Base-by-base conservation (phyloP, 805 yeast species). In the Spathaspora passalidarum region DNA sequence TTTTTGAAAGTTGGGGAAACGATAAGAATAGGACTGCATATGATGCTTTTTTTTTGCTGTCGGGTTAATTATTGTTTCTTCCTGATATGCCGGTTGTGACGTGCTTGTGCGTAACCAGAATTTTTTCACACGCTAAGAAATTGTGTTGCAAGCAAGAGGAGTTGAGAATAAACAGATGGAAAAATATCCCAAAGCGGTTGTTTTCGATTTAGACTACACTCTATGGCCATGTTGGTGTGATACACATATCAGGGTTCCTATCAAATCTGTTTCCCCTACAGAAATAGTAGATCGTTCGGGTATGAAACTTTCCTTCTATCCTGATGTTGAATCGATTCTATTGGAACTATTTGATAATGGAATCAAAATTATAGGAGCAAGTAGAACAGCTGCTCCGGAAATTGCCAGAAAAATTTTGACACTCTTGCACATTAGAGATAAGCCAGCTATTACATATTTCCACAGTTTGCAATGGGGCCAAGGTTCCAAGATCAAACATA, bases 161-260 rank as follows among this genome's bases (percentile, higher is more conserved):
- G 6, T 17, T 13, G 14, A 4, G 13, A 11, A 26, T 11, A 26
- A 26, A 29, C 17, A 29, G 4, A 16, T 32, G 29, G 18, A 42
- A 37, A 47, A 46, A 16, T 66, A 65, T 44, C 72, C 72, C 3
- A 49, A 49, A 8, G 82, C 79, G 1, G 82, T 84, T 9, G 90
- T 86, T 0, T 84, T 86, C 59, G 94, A 86, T 53, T 65, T 86
- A 37, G 94, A 86, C 59, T 86, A 81, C 56, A 86, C 94, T 0
- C 62, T 86, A 26, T 86, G 94, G 94, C 91, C 86, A 43, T 81
- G 84, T 50, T 86, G 91, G 91, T 85, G 91, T 61, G 91, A 86
- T 55, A 84, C 88, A 1, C 91, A 86, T 56, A 72, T 86, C 17
- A 61, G 70, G 2, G 66, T 79, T 6, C 91, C 91, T 0, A 47